Base-by-base conservation (phyloP, 2,329 filamentous ascomycete species). In the Claviceps pazoutovae region DNA sequence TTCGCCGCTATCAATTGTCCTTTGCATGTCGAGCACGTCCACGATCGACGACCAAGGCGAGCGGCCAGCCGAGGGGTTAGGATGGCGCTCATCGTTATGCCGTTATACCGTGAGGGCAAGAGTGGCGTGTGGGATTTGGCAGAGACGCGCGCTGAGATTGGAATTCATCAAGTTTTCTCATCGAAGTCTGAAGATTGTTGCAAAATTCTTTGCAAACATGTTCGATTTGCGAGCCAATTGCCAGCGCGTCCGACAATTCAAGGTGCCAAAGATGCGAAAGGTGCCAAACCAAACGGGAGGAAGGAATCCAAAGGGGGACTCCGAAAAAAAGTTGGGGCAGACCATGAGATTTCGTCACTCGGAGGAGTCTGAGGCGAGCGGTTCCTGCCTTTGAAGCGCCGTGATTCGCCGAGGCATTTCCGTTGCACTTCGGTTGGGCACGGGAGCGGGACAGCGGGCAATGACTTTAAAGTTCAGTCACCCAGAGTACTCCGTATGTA, bases 1-100 rank as follows among this genome's bases (percentile, higher is more conserved):
- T 60, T 70, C 52, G 59, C 53, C 23, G 57, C 65, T 38, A 62
- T 58, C 52, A 67, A 62, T 60, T 72, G 71, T 51, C 62, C 65
- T 52, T 67, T 70, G 58, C 73, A 75, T 54, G 62, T 67, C 55
- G 67, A 69, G 60, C 73, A 75, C 13, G 72, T 74, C 73, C 72
- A 73, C 57, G 67, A 60, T 56, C 65, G 63, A 62, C 68, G 56
- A 60, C 64, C 61, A 53, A 66, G 61, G 55, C 69, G 65, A 61
- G 58, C 61, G 62, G 62, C 70, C 59, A 63, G 62, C 65, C 62
- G 60, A 55, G 66, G 64, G 56, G 66, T 57, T 64, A 63, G 60
- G 62, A 72, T 59, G 45, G 64, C 59, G 62, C 69, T 74, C 73
- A 75, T 75, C 54, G 59, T 59, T 59, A 23, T n/a, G 38, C 6